Base-by-base conservation (phyloP, 2,329 filamentous ascomycete genomes). In the Cryphonectria naterciae region DNA sequence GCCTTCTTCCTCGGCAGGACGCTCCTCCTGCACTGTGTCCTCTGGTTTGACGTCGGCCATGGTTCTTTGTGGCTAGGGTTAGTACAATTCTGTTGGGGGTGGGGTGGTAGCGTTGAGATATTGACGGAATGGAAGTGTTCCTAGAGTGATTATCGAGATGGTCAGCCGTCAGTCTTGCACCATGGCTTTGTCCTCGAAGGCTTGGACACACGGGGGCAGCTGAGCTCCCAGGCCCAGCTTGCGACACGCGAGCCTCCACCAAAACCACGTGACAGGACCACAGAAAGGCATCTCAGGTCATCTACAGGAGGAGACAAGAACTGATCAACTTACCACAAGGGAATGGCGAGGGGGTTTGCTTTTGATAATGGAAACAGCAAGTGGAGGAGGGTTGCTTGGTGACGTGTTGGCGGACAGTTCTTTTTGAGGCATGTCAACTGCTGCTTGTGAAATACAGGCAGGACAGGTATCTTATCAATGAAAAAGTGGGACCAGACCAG, bases 1-100 rank as follows among this genome's bases (percentile, higher is more conserved):
- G 70, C 79, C 81, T 73, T 65, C 63, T 41, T 84, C 83, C 56
- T 80, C 80, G 69, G 82, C 74, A 68, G 70, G 68, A 65, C 68
- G 70, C 49, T 78, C 78, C 64, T 82, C 77, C 69, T 75, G 76
- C 70, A 76, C 74, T 72, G 79, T 77, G 60, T 79, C 78, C 49
- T 80, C 78, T 60, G 72, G 72, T 72, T 79, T 76, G 56, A 72
- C 68, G 67, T 79, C 78, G 60, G 77, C 71, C 78, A 79, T 80
- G 65, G 37, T 69, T 68, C 65, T 62, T 32, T 32, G n/a, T 49
- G 22, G 41, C 67, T 73, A 67, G 54, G 41, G 61, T 72, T 70
- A 70, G 70, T 60, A 19, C 28, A 7, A 25, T 32, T 28, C n/a
- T 43, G 41, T 15, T 2, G 32, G 32, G 32, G 62, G 28, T 22